These are phyloP conservation scores for sweet orange (Citrus sinensis) DNA, from an alignment of 345 rosid genomes.

Conservation along the genomic window DNA sequence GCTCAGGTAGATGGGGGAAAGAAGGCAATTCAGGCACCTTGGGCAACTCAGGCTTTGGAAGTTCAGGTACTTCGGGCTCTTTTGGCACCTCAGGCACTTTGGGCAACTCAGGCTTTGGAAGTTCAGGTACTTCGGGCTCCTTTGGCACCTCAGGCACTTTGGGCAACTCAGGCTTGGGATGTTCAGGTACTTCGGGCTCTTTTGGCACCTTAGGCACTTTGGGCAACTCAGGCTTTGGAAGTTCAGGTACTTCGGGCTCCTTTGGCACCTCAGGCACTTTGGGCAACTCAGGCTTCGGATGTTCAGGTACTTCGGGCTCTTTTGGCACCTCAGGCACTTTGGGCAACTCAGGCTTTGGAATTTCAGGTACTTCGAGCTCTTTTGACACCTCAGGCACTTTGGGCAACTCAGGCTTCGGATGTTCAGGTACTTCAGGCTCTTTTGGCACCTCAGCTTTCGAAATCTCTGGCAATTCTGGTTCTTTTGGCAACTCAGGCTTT, in stretches of 20 bases:
- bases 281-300: neutral
- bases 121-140: no score
- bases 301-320: neutral
- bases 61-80: neutral
- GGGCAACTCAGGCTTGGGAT: neutral
- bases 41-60: slow-evolving; percentile 1
- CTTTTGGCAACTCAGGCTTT: neutral
- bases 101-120: no score
- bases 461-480: neutral
- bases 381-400: slow-evolving; percentile 4
- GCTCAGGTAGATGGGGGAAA: neutral
- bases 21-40: slow-evolving; percentile 11
- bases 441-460: neutral
- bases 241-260: no score
- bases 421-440: neutral
- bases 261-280: neutral
- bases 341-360: neutral
- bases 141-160: neutral
- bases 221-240: no score
- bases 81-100: neutral
- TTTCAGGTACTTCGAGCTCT: neutral
- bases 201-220: no score
- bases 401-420: neutral
- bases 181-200: no score
- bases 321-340: slow-evolving; percentile 5